phyloP scores from a whole-genome alignment of 177 flowering plant species.

The Vitis hybrid region DNA sequence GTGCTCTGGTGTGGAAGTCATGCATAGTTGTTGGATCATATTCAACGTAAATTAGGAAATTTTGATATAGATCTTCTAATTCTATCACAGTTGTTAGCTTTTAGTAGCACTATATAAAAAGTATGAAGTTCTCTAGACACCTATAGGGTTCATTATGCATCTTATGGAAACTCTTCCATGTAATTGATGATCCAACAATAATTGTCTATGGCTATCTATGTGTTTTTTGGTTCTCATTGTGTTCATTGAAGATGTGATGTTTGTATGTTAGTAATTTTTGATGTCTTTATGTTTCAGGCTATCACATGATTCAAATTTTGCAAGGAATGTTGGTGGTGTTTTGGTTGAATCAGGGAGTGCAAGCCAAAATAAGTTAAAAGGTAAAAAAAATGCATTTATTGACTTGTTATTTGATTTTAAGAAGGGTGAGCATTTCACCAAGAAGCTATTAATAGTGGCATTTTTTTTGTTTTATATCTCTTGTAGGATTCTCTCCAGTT shows the following conservation, averaged over 20 bases:
- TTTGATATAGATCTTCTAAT: not conserved
- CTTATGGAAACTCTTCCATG: too few relatives aligned
- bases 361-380: constrained; percentile 32
- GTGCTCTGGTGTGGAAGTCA: not conserved
- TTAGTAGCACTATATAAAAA: too few relatives aligned
- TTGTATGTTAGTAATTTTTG: not conserved
- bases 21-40: not conserved
- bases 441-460: not conserved
- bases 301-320: constrained; percentile 51
- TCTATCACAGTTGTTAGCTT: not conserved
- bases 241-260: too few relatives aligned
- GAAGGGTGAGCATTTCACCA: not conserved
- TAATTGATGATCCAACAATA: too few relatives aligned
- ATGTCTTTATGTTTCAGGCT: constrained; percentile 45
- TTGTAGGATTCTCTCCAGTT: constrained; percentile 85
- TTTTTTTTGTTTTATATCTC: constrained; percentile 5
- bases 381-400: constrained; percentile 27
- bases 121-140: too few relatives aligned
- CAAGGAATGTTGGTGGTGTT: constrained; percentile 71
- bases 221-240: too few relatives aligned
- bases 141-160: too few relatives aligned
- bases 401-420: not conserved
- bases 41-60: constrained; percentile 1
- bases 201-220: too few relatives aligned
- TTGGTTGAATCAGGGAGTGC: constrained; percentile 59